These are phyloP conservation scores for Parietaria judaica DNA, from an alignment of 306 rosid genomes.

Conservation along the genomic window DNA sequence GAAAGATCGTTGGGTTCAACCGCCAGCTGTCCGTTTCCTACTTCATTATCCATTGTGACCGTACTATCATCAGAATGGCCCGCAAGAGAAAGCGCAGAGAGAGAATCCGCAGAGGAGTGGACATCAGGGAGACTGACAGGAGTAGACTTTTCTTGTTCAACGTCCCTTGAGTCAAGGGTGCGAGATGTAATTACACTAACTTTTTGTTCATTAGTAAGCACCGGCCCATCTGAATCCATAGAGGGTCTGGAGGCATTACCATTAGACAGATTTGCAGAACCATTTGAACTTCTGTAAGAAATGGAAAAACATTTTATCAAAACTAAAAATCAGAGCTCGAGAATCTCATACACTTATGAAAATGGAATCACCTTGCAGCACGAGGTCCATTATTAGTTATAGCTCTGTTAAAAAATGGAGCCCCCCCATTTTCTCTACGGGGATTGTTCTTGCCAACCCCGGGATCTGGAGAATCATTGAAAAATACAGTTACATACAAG, in stretches of 20 bases:
- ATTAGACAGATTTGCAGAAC: conserved; percentile 39
- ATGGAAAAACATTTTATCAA: neutral
- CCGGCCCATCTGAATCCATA: conserved; percentile 22
- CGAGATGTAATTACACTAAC: conserved; percentile 26
- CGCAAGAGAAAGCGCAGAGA: conserved; percentile 25
- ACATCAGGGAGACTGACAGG: conserved; percentile 26
- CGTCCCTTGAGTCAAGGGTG: conserved; percentile 18
- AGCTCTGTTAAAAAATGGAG: conserved; percentile 31
- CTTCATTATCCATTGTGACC: conserved; percentile 28
- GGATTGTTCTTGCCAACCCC: conserved; percentile 42
- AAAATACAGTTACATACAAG: conserved; percentile 2
- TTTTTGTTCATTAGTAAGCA: conserved; percentile 29
- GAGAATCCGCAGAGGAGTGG: conserved; percentile 41
- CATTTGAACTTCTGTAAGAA: conserved; percentile 35
- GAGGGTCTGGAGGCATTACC: conserved; percentile 32
- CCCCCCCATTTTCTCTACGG: conserved; percentile 52
- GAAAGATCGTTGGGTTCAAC: conserved; percentile 27
- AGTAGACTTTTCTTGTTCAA: conserved; percentile 26
- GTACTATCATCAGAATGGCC: conserved; percentile 16
- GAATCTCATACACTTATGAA: neutral
- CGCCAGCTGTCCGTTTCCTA: conserved; percentile 24
- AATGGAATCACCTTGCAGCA: conserved; percentile 35
- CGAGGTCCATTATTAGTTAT: conserved; percentile 30
- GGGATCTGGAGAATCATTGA: conserved; percentile 38
- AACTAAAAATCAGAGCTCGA: conserved; percentile 3